Base-by-base conservation (phyloP, 192 early-diverging fungal species). In the Linnemannia hyalina region DNA sequence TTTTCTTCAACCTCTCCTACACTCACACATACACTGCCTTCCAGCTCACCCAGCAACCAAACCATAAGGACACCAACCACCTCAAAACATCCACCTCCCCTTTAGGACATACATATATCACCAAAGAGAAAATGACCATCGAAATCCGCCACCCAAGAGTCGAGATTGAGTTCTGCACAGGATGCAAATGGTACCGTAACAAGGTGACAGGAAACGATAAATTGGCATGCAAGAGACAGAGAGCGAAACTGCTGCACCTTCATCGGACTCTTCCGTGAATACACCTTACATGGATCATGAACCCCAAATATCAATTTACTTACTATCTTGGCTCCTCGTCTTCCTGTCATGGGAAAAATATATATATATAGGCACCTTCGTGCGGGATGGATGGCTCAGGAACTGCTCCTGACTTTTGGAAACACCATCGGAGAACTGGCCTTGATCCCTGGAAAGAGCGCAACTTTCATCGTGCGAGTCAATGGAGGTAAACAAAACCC, bases 311-410 rank as follows among this genome's bases (percentile, higher is more conserved):
- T 70, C 22, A 55, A 60, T 15, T 42, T 42, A 20, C 54, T 68
- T 38, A 42, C 44, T 47, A 44, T 13, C 38, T 35, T 46, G 26
- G 22, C 4, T 57, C 32, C 42, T 49, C 68, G 13, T 18, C n/a
- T 70, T 9, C 57, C 69, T 52, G 8, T 20, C 54, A 10, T 32
- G 41, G 15, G 29, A 7, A 6, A 26, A 41, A 54, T n/a, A n/a
- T n/a, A n/a, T n/a, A n/a, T n/a, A 23, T 20, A 60, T 65, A 89
- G 88, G 88, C 77, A 80, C 41, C 73, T 89, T 44, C 85, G 88
- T 42, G 88, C 83, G 78, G 94, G 92, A 65, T 95, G 94, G 94
- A 90, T 90, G 85, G 93, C 93, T 18, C 94, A 95, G 65, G 94
- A 95, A 75, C 85, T 95, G 22, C 85, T 95, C 44, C 88, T 92